Evolutionary conservation across 495 filamentous ascomycete genomes (phyloP), one percentile per base, ranked within the genome.

Genomic region (Neurospora sp.): DNA sequence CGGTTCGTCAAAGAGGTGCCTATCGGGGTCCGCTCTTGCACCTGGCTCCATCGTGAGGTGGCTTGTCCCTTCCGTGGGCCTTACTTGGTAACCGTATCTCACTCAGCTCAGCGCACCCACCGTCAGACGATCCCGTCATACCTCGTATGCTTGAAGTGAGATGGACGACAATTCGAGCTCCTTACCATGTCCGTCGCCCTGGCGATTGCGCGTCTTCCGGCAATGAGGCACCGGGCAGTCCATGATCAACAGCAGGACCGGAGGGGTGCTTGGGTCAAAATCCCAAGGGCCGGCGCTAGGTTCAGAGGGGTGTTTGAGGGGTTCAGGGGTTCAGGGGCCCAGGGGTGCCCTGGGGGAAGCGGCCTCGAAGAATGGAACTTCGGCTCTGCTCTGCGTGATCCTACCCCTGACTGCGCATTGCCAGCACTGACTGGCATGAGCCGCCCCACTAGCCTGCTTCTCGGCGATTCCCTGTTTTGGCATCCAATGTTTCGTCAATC

Each of bases 401-500:
- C 35, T 66, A 66, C 53, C 53, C 53, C 53, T 66, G 53, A 35
- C 53, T 66, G 53, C 53, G 53, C 53, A 66, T 66, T 66, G 53
- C 53, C 53, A 66, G 53, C 53, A 66, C 53, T 61, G 53, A 61
- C 53, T 66, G 53, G 53, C 53, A 66, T 66, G 53, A 66, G 27
- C 53, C 53, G 53, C 53, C 53, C 53, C 53, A 66, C 53, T 66
- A 66, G 27, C 27, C 27, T 66, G 53, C 53, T 66, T 71, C 68
- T 74, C 70, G 74, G 66, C 31, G 68, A 76, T 74, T 74, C 77
- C 76, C 70, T 75, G 73, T 80, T 78, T 66, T 69, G 79, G 77
- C 40, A 70, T 53, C 76, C 76, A 77, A 76, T 76, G 37, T 69
- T 69, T 53, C 40, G 40, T 18, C 7, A 69, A 59, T 71, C 75